Evolutionary conservation across 148 eudicot genomes (phyloP), one percentile per base, ranked within the genome.

Genomic region (Camellia japonica): DNA sequence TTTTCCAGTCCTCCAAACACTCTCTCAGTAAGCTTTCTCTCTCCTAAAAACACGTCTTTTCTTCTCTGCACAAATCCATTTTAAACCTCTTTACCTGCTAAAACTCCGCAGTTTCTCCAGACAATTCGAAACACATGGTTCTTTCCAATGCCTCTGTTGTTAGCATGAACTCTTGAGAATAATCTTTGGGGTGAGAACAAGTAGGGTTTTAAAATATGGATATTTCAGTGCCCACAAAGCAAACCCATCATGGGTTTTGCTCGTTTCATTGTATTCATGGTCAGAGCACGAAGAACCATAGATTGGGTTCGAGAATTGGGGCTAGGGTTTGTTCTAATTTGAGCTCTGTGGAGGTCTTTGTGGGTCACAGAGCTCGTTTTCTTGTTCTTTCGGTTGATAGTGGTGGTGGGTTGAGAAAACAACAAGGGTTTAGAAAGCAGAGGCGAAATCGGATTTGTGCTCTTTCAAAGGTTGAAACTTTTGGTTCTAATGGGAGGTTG

Each of bases 211-310:
- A 30, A 30, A 65, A 47, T 20, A 90, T 91, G 93, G 91, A 83
- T 71, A 76, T 85, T 64, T 54, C 66, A 59, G 75, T 86, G 38
- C 89, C 87, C 56, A 20, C 76, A 62, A 82, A 82, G 61, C 89
- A 83, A 82, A 83, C 88, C 87, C 89, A 79, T 73, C 86, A 90
- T 75, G 88, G 89, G 87, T 88, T 90, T 83, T 86, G 82, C 82
- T 80, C 87, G 69, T 77, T 90, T 86, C 86, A 84, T 10, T 79
- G 74, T 87, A 46, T 79, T 13, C 80, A 82, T 44, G 30, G 68
- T n/a, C 75, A 49, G 52, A 77, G 66, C 59, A 41, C 68, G 10
- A 70, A 84, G 77, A 80, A 59, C 18, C 38, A 12, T 77, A 73
- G 60, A 64, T 74, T 81, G 56, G 73, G 81, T 71, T 11, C 49